Percentiles rank a stretch among this genome's conserved stretches.
phyloP scores from a whole-genome alignment of 768 basidiomycete genomes.

The Boletus vermiculosoides region DNA sequence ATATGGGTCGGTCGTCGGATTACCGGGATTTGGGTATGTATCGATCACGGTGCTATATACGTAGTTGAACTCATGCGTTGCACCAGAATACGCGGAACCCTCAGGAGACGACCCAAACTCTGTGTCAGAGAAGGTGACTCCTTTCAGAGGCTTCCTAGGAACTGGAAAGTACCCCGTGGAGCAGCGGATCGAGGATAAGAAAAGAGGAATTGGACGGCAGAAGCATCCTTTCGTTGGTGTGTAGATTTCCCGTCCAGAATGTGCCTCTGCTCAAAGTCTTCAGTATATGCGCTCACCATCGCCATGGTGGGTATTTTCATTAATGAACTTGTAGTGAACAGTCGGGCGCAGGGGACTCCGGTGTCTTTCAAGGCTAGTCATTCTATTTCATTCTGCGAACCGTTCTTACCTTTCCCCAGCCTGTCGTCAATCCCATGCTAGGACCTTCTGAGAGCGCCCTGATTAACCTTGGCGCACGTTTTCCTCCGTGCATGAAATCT shows the following conservation, averaged over 20 bases:
- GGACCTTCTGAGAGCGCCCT: constrained; percentile 84
- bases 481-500: constrained; percentile 88
- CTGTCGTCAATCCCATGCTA: constrained; percentile 84
- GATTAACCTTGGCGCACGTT: constrained; percentile 87
- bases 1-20: constrained; percentile 35
- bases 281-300: constrained; percentile 63
- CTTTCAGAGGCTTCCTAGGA: constrained; percentile 44
- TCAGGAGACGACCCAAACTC: constrained; percentile 25
- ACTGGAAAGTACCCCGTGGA: constrained; percentile 59
- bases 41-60: background rate
- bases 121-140: constrained; percentile 40
- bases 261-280: constrained; percentile 1
- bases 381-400: background rate
- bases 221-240: constrained; percentile 73
- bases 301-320: constrained; percentile 76
- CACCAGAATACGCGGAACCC: constrained; percentile 70
- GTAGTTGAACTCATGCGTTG: constrained; percentile 1
- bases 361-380: constrained; percentile 75
- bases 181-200: constrained; percentile 87
- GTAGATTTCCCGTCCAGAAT: constrained; percentile 18
- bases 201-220: constrained; percentile 80
- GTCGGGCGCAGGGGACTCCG: constrained; percentile 72
- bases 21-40: constrained; percentile 57
- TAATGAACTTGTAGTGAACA: constrained; percentile 81
- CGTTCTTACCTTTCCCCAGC: constrained; percentile 41